phyloP scores from a whole-genome alignment of 2,329 filamentous ascomycete species.

The Blastomyces silverae region DNA sequence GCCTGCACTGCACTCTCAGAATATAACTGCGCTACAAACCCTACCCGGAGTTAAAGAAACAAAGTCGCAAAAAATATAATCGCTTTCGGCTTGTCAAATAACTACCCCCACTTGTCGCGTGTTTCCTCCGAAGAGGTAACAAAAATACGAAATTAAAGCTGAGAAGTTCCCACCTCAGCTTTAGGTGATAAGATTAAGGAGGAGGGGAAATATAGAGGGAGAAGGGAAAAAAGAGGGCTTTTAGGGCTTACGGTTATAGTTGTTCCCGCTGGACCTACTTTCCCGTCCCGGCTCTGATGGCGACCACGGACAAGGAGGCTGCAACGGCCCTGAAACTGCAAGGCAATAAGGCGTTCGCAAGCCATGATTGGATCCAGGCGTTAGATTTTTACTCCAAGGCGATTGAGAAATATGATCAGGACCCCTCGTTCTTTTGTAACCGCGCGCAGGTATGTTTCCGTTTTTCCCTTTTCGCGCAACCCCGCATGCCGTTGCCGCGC shows the following conservation, averaged over 20 bases:
- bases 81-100: not conserved
- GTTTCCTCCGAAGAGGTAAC: not conserved
- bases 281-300: conserved; percentile 27
- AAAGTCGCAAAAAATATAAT: not conserved
- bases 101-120: not conserved
- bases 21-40: not conserved
- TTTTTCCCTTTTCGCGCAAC: not conserved
- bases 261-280: not conserved
- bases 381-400: conserved; percentile 80
- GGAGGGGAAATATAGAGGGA: not conserved
- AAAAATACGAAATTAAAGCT: not conserved
- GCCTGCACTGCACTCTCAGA: not conserved
- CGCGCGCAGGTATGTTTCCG: conserved; percentile 69
- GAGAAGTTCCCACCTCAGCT: not conserved
- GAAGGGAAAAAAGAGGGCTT: not conserved
- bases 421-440: conserved; percentile 90
- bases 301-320: conserved; percentile 50
- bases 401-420: conserved; percentile 72
- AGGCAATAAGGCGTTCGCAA: conserved; percentile 86
- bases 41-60: not conserved
- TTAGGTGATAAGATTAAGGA: not conserved
- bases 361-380: conserved; percentile 77
- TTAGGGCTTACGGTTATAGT: not conserved
- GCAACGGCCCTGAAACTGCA: conserved; percentile 83
- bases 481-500: not conserved